Base-by-base conservation (phyloP, 2,329 filamentous ascomycete genomes). In the Penicillium sclerotigenum region DNA sequence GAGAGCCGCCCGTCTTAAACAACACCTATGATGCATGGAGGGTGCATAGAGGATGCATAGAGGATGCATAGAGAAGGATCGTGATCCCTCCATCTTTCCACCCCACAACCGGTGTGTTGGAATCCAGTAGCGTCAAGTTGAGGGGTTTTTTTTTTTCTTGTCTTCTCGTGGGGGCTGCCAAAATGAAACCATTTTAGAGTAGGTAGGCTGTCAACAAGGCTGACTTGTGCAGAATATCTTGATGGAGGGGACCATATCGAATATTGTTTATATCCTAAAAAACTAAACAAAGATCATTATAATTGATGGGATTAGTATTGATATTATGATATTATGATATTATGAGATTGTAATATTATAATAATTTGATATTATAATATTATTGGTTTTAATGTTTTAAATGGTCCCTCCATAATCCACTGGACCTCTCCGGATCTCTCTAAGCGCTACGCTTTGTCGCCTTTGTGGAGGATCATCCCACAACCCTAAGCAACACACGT, bases 1-100 rank as follows among this genome's bases (percentile, higher is more conserved):
- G 47, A 59, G 56, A 65, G 53, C 57, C 62, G 62, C 63, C 54
- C 28, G 9, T 33, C 20, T 37, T 40, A 18, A 48, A 38, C 20
- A 29, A 45, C 20, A 18, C 24, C 31, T 33, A 31, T 51, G 33
- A 16, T 49, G 26, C n/a, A n/a, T n/a, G n/a, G 24, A 22, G 34
- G 14, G n/a, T 51, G 41, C 33, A 33, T 46, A 20, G 43, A 13
- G 20, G 33, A 16, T 49, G 26, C n/a, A n/a, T n/a, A n/a, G 24
- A 22, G 34, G 14, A 37, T 37, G 26, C 22, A 26, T 28, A 22
- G 29, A 47, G 13, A 36, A 47, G 47, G 40, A 52, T 46, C 28
- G 28, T 40, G 3, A 33, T 41, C 36, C 28, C 43, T 40, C 22
- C n/a, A 7, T 31, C 41, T 26, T 37, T 18, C 46, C 22, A 37